Conservation (phyloP, 345 rosid species). For the Citrus sinensis region DNA sequence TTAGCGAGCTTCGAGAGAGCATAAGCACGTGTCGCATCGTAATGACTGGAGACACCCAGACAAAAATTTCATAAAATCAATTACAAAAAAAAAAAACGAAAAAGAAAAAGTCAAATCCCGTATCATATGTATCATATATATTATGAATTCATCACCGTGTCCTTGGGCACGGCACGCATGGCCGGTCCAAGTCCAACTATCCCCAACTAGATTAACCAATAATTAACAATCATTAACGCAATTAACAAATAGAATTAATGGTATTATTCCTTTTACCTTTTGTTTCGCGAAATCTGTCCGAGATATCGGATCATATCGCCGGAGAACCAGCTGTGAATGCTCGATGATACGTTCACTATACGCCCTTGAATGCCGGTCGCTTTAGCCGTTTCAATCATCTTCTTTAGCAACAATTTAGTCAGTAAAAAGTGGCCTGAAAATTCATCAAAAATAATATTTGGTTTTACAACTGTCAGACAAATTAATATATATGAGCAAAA, state of each 20-base stretch:
- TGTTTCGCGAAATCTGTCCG: slow-evolving; percentile 59
- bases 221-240: not conserved
- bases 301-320: slow-evolving; percentile 80
- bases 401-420: slow-evolving; percentile 63
- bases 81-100: not conserved
- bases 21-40: slow-evolving; percentile 94
- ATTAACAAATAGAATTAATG: too few species aligned
- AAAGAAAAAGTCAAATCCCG: slow-evolving; percentile 25
- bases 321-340: slow-evolving; percentile 79
- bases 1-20: slow-evolving; percentile 99
- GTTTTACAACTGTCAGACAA: too few species aligned
- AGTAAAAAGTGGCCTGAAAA: slow-evolving; percentile 77
- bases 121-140: not conserved
- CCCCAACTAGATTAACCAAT: not conserved
- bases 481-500: too few species aligned
- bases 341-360: slow-evolving; percentile 88
- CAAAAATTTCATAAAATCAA: not conserved
- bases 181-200: too few species aligned
- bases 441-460: not conserved
- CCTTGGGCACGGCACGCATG: not conserved
- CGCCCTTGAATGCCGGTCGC: slow-evolving; percentile 66
- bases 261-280: slow-evolving; percentile 29
- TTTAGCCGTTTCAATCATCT: slow-evolving; percentile 72
- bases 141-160: not conserved
- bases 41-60: slow-evolving; percentile 44